Evolutionary conservation across 192 early-diverging fungal species (phyloP).

Genomic region (Allomyces macrogynus): DNA sequence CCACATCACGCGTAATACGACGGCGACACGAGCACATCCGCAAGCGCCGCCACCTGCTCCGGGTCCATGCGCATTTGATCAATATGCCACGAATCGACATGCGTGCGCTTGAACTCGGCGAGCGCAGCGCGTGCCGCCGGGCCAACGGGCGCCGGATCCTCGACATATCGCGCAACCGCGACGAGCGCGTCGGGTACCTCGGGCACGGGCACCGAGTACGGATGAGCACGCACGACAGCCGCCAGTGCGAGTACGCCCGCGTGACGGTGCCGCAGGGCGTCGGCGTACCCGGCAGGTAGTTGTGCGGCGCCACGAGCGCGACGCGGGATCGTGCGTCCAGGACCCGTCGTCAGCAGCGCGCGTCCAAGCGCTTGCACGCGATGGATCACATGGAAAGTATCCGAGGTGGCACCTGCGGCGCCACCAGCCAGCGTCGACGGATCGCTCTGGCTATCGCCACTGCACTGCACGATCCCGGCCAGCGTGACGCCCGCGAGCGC

Average conservation of each 20-base stretch:
- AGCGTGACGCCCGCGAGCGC: slow-evolving; percentile 35
- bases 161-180: slow-evolving; percentile 48
- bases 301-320: slow-evolving; percentile 15
- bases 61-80: slow-evolving; percentile 55
- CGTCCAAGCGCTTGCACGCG: slow-evolving; percentile 11
- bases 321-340: slow-evolving; percentile 16
- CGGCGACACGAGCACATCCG: slow-evolving; percentile 75
- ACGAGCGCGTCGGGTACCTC: slow-evolving; percentile 64
- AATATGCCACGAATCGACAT: slow-evolving; percentile 88
- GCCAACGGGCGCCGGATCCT: slow-evolving; percentile 67
- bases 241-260: slow-evolving; percentile 79
- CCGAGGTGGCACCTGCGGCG: slow-evolving; percentile 17
- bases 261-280: slow-evolving; percentile 50
- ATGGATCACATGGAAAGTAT: background rate
- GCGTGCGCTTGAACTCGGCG: slow-evolving; percentile 83
- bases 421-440: slow-evolving; percentile 18
- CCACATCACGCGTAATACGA: slow-evolving; percentile 53
- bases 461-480: slow-evolving; percentile 57
- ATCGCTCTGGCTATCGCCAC: slow-evolving; percentile 25
- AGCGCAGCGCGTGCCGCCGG: slow-evolving; percentile 69
- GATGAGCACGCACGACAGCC: slow-evolving; percentile 70
- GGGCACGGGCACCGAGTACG: slow-evolving; percentile 83
- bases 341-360: slow-evolving; percentile 8
- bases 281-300: slow-evolving; percentile 21
- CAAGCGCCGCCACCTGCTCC: slow-evolving; percentile 55